phyloP scores from a whole-genome alignment of 2,329 filamentous ascomycete species.

The Anthostomella pinea region DNA sequence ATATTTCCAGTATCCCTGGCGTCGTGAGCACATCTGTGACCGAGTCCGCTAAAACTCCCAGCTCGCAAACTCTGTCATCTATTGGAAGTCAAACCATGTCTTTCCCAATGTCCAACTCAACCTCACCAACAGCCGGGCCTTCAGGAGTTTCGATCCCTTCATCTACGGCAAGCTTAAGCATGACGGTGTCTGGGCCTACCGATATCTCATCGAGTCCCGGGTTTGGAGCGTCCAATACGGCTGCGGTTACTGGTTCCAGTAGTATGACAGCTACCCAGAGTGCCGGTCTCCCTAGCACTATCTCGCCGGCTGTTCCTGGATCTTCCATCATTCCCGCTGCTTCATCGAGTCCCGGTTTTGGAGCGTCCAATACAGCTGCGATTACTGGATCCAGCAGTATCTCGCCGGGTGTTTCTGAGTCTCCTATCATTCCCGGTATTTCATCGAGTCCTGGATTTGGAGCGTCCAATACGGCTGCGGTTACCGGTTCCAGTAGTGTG shows the following conservation, averaged over 20 bases:
- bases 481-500: not conserved
- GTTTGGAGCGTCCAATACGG: conserved; percentile 5
- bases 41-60: conserved; percentile 1
- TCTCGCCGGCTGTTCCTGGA: conserved; percentile 3
- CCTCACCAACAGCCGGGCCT: conserved; percentile 7
- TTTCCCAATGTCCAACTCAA: conserved; percentile 19
- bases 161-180: conserved; percentile 1
- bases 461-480: conserved; percentile 5
- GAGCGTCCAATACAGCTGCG: too few species aligned
- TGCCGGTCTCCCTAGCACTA: conserved; percentile 4
- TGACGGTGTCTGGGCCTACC: too few species aligned
- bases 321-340: conserved; percentile 8
- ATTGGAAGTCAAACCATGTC: conserved; percentile 11
- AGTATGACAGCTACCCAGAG: conserved; percentile 2
- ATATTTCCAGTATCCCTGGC: not conserved
- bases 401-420: too few species aligned
- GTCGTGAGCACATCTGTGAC: too few species aligned
- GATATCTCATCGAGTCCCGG: too few species aligned
- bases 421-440: too few species aligned
- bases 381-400: too few species aligned
- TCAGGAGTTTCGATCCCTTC: conserved; percentile 7
- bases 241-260: not conserved
- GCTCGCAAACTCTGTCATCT: conserved; percentile 1
- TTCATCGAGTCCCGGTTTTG: too few species aligned
- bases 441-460: too few species aligned